Percentiles rank a stretch among this genome's conserved stretches.
Evolutionary conservation across 805 yeast species (phyloP).

Genomic region (Yamadazyma laniorum): DNA sequence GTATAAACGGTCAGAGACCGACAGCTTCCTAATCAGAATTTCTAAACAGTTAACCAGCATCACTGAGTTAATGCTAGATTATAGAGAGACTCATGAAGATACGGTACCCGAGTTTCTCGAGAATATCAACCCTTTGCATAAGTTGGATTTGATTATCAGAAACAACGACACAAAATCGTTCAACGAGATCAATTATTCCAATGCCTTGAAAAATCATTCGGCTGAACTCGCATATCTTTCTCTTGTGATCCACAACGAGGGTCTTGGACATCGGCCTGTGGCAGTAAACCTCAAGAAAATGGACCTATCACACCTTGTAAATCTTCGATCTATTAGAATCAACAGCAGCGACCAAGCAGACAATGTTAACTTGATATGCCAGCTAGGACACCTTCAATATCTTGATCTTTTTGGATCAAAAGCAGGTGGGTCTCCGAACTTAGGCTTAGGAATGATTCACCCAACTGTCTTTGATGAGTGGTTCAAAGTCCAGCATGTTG

Average conservation of each 20-base stretch:
- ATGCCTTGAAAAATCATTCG: slow-evolving; percentile 15
- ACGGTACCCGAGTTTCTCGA: slow-evolving; percentile 36
- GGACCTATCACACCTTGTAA: slow-evolving; percentile 1
- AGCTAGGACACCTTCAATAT: slow-evolving; percentile 24
- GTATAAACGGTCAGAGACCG: slow-evolving; percentile 8
- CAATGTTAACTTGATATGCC: slow-evolving; percentile 21
- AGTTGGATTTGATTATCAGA: slow-evolving; percentile 42
- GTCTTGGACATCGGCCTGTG: slow-evolving; percentile 27
- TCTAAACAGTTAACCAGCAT: slow-evolving; percentile 14
- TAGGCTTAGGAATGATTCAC: slow-evolving; percentile 53
- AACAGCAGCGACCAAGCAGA: slow-evolving; percentile 26
- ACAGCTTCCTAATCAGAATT: slow-evolving; percentile 5
- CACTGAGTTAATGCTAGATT: slow-evolving; percentile 35
- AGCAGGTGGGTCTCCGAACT: slow-evolving; percentile 53
- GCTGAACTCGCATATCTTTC: slow-evolving; percentile 31
- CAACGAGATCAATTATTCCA: slow-evolving; percentile 17
- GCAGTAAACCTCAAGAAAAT: slow-evolving; percentile 17
- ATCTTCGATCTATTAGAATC: slow-evolving; percentile 39
- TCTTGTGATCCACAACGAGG: slow-evolving; percentile 41
- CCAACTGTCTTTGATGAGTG: slow-evolving; percentile 57
- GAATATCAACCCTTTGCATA: slow-evolving; percentile 18
- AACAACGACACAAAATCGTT: slow-evolving; percentile 31
- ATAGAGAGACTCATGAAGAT: slow-evolving; percentile 41
- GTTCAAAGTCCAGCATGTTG: slow-evolving; percentile 56
- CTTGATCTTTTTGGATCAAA: slow-evolving; percentile 49